Base-by-base conservation (phyloP, 2,329 filamentous ascomycete species). In the Trichoderma atroviride region DNA sequence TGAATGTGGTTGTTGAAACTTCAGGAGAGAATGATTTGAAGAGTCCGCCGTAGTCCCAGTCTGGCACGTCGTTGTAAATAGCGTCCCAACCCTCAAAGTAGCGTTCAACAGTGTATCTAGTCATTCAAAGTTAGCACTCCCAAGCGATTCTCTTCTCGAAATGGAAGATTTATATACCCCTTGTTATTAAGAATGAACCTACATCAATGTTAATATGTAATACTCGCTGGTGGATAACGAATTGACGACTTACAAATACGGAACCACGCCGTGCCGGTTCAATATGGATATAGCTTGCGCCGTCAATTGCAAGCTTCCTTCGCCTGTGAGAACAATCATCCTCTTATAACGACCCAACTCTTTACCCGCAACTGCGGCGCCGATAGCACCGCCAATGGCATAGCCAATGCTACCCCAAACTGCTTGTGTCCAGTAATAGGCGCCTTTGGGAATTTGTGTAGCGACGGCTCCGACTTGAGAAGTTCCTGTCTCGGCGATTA, bases 61-160 rank as follows among this genome's bases (percentile, higher is more conserved):
- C 13, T 5, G 86, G 84, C 59, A 95, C 87, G 75, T 94, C 91
- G 75, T 95, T 95, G 81, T 95, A 94, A 29, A 74, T 76, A 40
- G 86, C 90, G 13, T 92, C 82, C 86, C 89, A 89, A 61, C 91
- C 92, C 78, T 95, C 92, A 75, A 95, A 94, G 78, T 87, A 90
- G 29, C 92, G 87, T 81, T 95, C 92, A 75, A 94, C 93, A 9
- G 92, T 93, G 80, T 91, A 95, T 9, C 64, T 50, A 19, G 13
- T 11, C 22, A 53, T 35, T 13, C 6, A 4, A 22, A 5, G 16
- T 50, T 50, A 50, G 35, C 24, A 19, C 2, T 27, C 13, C 33
- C 10, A 33, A 11, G 11, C 10, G 7, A 24, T 19, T 1, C 2
- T 37, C 29, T 33, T 13, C 31, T 33, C 29, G 1, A 4, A 16